A percentile compares a stretch with the other conserved stretches of the same genome.
phyloP scores from a whole-genome alignment of 306 rosid species.

The Begonia fuchsioides region DNA sequence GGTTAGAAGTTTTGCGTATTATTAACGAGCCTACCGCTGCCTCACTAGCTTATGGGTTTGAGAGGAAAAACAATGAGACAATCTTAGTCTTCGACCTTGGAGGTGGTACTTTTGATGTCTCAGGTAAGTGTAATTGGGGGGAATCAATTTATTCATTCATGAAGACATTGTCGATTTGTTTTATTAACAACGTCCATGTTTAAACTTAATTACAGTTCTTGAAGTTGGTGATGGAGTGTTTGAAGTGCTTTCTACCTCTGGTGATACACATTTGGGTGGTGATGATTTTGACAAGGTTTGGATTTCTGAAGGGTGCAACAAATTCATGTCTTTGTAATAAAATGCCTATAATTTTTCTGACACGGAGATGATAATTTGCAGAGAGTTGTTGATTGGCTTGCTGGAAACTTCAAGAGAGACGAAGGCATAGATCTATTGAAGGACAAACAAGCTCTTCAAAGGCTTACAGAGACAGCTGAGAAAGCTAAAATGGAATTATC shows the following conservation, averaged over 20 bases:
- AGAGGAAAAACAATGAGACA: slow-evolving; percentile 47
- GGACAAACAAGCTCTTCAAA: slow-evolving; percentile 90
- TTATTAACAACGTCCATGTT: not conserved
- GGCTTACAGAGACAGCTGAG: slow-evolving; percentile 90
- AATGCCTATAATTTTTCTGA: not conserved
- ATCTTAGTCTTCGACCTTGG: slow-evolving; percentile 18
- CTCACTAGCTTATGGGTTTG: slow-evolving; percentile 50
- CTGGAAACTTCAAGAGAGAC: slow-evolving; percentile 52
- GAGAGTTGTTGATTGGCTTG: slow-evolving; percentile 90
- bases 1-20: slow-evolving; percentile 47
- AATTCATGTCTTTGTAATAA: not conserved
- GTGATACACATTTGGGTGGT: slow-evolving; percentile 94
- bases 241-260: slow-evolving; percentile 89
- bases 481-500: slow-evolving; percentile 96
- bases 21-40: slow-evolving; percentile 59
- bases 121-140: slow-evolving; percentile 19
- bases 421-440: slow-evolving; percentile 81
- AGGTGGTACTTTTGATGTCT: slow-evolving; percentile 38
- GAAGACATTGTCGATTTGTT: too few species aligned
- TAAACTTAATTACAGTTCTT: slow-evolving; percentile 31
- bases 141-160: too few species aligned
- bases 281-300: slow-evolving; percentile 85
- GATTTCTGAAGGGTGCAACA: not conserved
- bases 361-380: slow-evolving; percentile 6
- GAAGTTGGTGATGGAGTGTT: slow-evolving; percentile 99